A percentile compares a stretch with the other conserved stretches of the same genome.
Evolutionary conservation across 257 asterid species (phyloP).

Genomic region (Lycium ferocissimum): DNA sequence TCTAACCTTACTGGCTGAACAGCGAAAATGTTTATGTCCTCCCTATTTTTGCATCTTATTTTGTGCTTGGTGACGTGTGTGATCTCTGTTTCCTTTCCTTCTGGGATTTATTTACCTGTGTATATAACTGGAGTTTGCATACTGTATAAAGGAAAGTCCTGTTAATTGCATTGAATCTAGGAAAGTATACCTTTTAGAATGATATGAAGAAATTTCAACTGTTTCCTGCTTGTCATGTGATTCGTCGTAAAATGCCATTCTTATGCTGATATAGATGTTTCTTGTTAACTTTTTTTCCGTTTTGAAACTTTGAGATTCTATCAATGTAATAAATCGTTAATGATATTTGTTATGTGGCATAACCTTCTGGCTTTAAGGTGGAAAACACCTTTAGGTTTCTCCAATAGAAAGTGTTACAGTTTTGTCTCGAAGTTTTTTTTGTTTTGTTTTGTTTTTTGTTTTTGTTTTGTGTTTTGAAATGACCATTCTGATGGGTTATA

Average conservation of each 20-base stretch:
- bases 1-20: background rate
- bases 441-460: too few relatives aligned
- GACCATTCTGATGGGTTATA: conserved; percentile 20
- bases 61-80: background rate
- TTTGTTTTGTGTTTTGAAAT: too few relatives aligned
- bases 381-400: background rate
- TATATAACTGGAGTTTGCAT: background rate
- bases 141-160: background rate
- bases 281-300: background rate
- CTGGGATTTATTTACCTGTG: background rate
- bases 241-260: background rate
- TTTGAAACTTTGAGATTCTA: background rate
- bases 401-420: conserved; percentile 6
- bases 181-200: background rate
- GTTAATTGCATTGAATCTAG: background rate
- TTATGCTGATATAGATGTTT: background rate
- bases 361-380: background rate
- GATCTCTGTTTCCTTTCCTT: background rate
- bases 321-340: background rate
- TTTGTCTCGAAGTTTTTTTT: background rate
- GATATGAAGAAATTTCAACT: background rate
- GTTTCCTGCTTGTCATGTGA: background rate
- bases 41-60: background rate
- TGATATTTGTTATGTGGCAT: background rate
- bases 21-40: background rate